Evolutionary conservation across 2,329 filamentous ascomycete genomes (phyloP), one percentile per base, ranked within the genome.

Genomic region (Colletotrichum navitas): DNA sequence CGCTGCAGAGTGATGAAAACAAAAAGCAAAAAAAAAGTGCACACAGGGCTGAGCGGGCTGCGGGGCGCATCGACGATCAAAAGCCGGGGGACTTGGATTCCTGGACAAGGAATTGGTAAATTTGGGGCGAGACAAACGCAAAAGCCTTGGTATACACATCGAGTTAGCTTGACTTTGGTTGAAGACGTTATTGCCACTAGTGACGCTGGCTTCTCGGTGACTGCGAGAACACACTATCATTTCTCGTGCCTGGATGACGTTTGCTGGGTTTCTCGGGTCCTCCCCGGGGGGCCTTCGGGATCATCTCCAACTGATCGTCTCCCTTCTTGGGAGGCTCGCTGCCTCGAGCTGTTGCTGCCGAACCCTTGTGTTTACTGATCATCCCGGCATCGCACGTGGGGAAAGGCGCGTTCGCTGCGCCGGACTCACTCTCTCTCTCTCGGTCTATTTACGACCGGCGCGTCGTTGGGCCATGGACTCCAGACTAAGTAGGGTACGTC

Each of bases 161-260:
- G 8, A 47, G 49, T 49, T 64, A 68, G 59, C 29, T 43, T 29
- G 59, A 26, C 24, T 24, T 41, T 32, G 41, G 0, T 34, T 12
- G 26, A 10, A 45, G n/a, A 39, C 32, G 43, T 47, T 41, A 36
- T 26, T 41, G 24, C 18, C 59, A 43, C 59, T 64, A 64, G 59
- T 68, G 66, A 55, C 59, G 66, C 58, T 41, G 47, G 32, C 36
- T 32, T 39, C 29, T 47, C 14, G 16, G 21, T 47, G n/a, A 47
- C 8, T 45, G 43, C 43, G 43, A n/a, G 43, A 45, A 11, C 16
- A n/a, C 11, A 10, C 34, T 54, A 3, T 3, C 26, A 24, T 68
- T 18, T 16, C 7, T 5, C 5, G 1, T 10, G 29, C 16, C 58
- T 34, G n/a, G 41, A 21, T 41, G 29, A 24, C 4, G 11, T 47